Base-by-base conservation (phyloP, 768 basidiomycete genomes). In the Lentinula raphanica region DNA sequence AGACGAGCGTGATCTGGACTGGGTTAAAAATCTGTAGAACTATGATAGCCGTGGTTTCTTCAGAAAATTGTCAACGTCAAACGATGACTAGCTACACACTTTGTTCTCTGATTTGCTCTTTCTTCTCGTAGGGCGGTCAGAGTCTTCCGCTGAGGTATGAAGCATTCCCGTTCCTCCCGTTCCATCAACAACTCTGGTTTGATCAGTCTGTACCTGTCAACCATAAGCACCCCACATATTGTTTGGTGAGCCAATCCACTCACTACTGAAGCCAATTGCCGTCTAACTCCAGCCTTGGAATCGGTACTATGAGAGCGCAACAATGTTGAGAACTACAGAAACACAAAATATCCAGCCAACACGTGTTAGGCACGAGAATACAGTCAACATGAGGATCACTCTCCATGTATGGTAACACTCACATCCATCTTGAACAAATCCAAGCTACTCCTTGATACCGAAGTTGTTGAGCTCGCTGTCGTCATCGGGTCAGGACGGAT, bases 1-100 rank as follows among this genome's bases (percentile, higher is more conserved):
- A 68, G 78, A 76, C 15, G 86, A 83, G 39, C 84, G 85, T n/a
- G 86, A 87, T 66, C 82, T 79, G 38, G 81, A 82, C 56, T 76
- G 75, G 49, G 78, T 78, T 53, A 77, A 72, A 71, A 89, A 87
- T 27, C 75, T 79, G 64, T 81, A 84, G 65, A 90, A 71, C 87
- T 89, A 63, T 49, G 53, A 51, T 27, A 35, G 32, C 45, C 40
- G 40, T 40, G 13, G n/a, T n/a, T n/a, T n/a, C n/a, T n/a, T n/a
- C n/a, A n/a, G n/a, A n/a, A 50, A 49, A 31, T 45, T 32, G 63
- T 51, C 28, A 59, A 42, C 35, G 35, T 44, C 40, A 51, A 45
- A 40, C 45, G 38, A 56, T 56, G 61, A 32, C 51, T 11, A 21
- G 50, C 53, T 36, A 67, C 74, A 54, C 49, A 80, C 83, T 66